Conservation (phyloP, 1,284 basidiomycete species). For the Pseudozyma sp. region DNA sequence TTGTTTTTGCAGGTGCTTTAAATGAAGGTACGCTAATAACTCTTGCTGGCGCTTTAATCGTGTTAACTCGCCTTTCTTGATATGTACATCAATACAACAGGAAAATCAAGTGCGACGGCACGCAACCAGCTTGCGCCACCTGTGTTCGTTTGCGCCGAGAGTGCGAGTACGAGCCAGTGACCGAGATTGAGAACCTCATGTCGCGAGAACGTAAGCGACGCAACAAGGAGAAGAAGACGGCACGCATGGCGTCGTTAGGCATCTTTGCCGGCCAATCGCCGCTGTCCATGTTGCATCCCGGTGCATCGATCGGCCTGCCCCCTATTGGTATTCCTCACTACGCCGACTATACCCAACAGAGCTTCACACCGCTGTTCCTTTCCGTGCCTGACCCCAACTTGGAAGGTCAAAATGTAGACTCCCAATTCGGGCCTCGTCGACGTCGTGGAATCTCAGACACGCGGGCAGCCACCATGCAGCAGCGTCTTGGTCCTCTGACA, state of each 20-base stretch:
- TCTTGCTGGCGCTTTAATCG: too few relatives aligned
- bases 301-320: conserved; percentile 22
- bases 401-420: conserved; percentile 19
- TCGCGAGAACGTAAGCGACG: conserved; percentile 62
- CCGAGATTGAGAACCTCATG: conserved; percentile 60
- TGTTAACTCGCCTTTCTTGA: conserved; percentile 14
- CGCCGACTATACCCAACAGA: conserved; percentile 18
- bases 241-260: conserved; percentile 37
- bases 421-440: conserved; percentile 39
- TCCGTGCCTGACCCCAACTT: conserved; percentile 19
- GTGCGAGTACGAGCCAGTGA: conserved; percentile 64
- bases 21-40: too few relatives aligned
- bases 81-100: conserved; percentile 12
- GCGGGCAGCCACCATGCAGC: conserved; percentile 20
- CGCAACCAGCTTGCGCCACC: conserved; percentile 57
- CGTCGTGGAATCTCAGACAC: conserved; percentile 43
- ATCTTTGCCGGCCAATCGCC: conserved; percentile 48
- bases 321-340: conserved; percentile 27
- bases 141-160: conserved; percentile 57
- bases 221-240: conserved; percentile 54
- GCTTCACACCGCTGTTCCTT: conserved; percentile 23
- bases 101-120: conserved; percentile 64
- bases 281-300: conserved; percentile 40
- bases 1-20: conserved; percentile 1
- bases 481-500: conserved; percentile 20